Conservation (phyloP, 768 basidiomycete genomes). For the Cystofilobasidium macerans region DNA sequence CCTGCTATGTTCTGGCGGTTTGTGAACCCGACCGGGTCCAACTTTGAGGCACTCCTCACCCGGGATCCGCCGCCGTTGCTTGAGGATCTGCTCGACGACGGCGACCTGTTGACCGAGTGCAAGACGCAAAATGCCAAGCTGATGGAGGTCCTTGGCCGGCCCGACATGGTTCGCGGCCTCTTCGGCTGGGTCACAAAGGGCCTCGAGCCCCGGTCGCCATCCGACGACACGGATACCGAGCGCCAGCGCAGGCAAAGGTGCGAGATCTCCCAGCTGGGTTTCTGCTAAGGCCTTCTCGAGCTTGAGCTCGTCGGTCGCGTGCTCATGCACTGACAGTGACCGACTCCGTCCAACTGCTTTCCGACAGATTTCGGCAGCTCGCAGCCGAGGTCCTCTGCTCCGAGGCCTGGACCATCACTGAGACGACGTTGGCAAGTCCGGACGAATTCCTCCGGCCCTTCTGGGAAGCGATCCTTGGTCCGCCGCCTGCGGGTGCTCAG, state of each 20-base stretch:
- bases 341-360: no score
- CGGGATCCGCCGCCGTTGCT: slow-evolving; percentile 43
- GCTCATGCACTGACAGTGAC: no score
- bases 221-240: slow-evolving; percentile 63
- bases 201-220: slow-evolving; percentile 1
- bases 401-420: slow-evolving; percentile 89
- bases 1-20: slow-evolving; percentile 37
- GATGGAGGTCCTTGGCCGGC: slow-evolving; percentile 72
- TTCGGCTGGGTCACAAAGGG: slow-evolving; percentile 56
- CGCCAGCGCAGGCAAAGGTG: slow-evolving; percentile 72
- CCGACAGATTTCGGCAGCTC: slow-evolving; percentile 65
- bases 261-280: no score
- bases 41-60: slow-evolving; percentile 25
- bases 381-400: slow-evolving; percentile 92
- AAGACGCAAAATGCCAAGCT: slow-evolving; percentile 84
- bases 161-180: slow-evolving; percentile 67
- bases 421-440: slow-evolving; percentile 65
- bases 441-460: slow-evolving; percentile 69
- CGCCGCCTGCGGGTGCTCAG: background rate
- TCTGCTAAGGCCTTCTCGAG: no score
- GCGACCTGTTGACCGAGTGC: slow-evolving; percentile 88
- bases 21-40: slow-evolving; percentile 29
- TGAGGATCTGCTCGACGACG: slow-evolving; percentile 84
- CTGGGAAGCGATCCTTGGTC: slow-evolving; percentile 60
- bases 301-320: no score